These are phyloP conservation scores for Corylus americana DNA, from an alignment of 306 rosid genomes.

Conservation along the genomic window DNA sequence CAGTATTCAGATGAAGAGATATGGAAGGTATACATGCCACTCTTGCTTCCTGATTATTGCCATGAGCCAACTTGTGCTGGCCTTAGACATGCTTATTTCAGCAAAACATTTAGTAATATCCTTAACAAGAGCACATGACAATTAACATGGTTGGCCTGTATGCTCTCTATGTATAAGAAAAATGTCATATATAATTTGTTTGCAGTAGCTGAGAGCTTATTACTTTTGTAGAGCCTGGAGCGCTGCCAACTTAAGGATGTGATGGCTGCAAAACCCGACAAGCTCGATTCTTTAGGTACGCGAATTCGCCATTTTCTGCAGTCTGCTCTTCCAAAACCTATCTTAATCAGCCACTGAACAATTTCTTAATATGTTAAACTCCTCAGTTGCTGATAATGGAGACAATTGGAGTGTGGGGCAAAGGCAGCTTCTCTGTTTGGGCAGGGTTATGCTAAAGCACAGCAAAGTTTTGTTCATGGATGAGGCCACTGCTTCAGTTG, in stretches of 20 bases:
- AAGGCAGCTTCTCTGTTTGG: constrained; percentile 90
- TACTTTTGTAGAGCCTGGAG: constrained; percentile 60
- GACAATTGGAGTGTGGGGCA: constrained; percentile 99
- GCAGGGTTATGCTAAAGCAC: constrained; percentile 88
- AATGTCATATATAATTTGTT: constrained; percentile 2
- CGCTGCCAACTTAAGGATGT: constrained; percentile 92
- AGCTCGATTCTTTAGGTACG: constrained; percentile 77
- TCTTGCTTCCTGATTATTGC: not conserved
- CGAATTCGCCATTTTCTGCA: constrained; percentile 16
- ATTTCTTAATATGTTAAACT: constrained; percentile 1
- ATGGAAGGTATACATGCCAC: constrained; percentile 67
- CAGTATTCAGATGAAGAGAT: constrained; percentile 80
- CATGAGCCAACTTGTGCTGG: constrained; percentile 1
- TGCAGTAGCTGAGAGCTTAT: constrained; percentile 4
- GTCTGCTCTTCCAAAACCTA: constrained; percentile 12
- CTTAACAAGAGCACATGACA: not conserved
- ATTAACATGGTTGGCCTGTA: not conserved
- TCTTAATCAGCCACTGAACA: constrained; percentile 9
- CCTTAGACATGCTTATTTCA: not conserved
- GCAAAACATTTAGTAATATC: not conserved
- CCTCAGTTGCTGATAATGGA: constrained; percentile 74
- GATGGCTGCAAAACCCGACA: constrained; percentile 77
- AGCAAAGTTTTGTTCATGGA: constrained; percentile 90
- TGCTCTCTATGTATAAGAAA: not conserved
- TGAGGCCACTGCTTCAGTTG: constrained; percentile 97